A percentile compares a stretch with the other conserved stretches of the same genome.
These are phyloP conservation scores for Hapsidospora chrysogenum DNA, from an alignment of 495 filamentous ascomycete genomes.

Conservation along the genomic window DNA sequence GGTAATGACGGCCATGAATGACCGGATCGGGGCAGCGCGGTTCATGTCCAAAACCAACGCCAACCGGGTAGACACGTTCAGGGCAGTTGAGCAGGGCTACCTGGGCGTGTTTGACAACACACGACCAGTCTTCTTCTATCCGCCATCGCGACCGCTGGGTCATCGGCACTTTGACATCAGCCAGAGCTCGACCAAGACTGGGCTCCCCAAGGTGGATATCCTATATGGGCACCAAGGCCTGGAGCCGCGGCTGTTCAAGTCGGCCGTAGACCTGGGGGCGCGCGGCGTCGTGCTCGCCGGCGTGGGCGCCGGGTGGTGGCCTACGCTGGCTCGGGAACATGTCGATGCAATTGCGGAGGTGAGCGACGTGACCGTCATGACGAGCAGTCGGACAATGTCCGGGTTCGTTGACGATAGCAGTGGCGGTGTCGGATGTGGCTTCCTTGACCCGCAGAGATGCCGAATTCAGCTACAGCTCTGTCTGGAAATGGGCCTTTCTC, in stretches of 20 bases:
- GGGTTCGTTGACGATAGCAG: background rate
- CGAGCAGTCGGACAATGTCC: background rate
- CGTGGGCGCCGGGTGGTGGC: conserved; percentile 16
- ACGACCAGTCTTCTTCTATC: conserved; percentile 28
- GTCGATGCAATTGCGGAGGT: background rate
- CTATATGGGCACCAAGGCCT: conserved; percentile 20
- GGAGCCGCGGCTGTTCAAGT: conserved; percentile 15
- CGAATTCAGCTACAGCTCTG: background rate
- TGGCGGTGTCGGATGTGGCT: background rate
- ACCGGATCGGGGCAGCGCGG: conserved; percentile 29
- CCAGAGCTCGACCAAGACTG: conserved; percentile 6
- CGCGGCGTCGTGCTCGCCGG: conserved; percentile 26
- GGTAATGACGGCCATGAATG: conserved; percentile 33
- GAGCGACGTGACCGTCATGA: background rate
- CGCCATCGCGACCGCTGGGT: conserved; percentile 17
- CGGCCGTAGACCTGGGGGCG: conserved; percentile 19
- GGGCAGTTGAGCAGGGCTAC: conserved; percentile 24
- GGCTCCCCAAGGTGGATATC: conserved; percentile 28
- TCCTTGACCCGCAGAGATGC: background rate
- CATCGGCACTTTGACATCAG: conserved; percentile 19
- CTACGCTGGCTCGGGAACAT: background rate
- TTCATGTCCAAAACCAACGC: conserved; percentile 35
- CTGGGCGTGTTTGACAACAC: conserved; percentile 28
- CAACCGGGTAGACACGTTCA: conserved; percentile 35
- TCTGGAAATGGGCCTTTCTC: background rate